Base-by-base conservation (phyloP, 257 asterid species). In the Solanum commersonii region DNA sequence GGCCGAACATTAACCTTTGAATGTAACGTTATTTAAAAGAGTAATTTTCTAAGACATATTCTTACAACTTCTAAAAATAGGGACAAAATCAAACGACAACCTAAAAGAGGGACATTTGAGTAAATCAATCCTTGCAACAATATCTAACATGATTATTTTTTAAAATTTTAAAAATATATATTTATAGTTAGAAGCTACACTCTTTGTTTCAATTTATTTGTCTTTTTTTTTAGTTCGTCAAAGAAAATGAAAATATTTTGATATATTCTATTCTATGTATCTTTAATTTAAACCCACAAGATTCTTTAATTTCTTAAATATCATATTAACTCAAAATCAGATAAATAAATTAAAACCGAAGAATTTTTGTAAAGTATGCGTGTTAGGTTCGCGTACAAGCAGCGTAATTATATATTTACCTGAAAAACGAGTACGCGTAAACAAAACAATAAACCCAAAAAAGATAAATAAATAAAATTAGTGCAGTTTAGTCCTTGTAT, bases 351-450 rank as follows among this genome's bases (percentile, higher is more conserved):
- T 63, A n/a, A 23, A 23, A 23, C 6, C 2, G 15, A 10, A 0
- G 14, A 2, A 11, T 25, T n/a, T 56, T 20, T 25, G 2, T 56
- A 56, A 27, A 16, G 25, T 14, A 10, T 33, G n/a, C 42, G 78
- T 23, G 79, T 72, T 33, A 18, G 42, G 4, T 33, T 33, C 44
- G 27, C 42, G 79, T 72, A 72, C 8, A 33, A 72, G 40, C 78
- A 71, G 40, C 44, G 44, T 70, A 70, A 29, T 22, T 29, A 70
- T 70, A 15, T 25, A n/a, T 33, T 33, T 72, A 72, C 79, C 25
- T 72, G 27, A 33, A 72, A 72, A 72, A 71, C 42, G 44, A 72
- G 79, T 71, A 11, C 78, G n/a, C 20, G 77, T 71, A 71, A 70
- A 15, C n/a, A 29, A 70, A 68, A 1, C 37, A 31, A 14, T 29